A percentile compares a stretch with the other conserved stretches of the same genome.
These are phyloP conservation scores for Backusella mclennaniae DNA, from an alignment of 192 early-diverging fungal species.

Conservation along the genomic window DNA sequence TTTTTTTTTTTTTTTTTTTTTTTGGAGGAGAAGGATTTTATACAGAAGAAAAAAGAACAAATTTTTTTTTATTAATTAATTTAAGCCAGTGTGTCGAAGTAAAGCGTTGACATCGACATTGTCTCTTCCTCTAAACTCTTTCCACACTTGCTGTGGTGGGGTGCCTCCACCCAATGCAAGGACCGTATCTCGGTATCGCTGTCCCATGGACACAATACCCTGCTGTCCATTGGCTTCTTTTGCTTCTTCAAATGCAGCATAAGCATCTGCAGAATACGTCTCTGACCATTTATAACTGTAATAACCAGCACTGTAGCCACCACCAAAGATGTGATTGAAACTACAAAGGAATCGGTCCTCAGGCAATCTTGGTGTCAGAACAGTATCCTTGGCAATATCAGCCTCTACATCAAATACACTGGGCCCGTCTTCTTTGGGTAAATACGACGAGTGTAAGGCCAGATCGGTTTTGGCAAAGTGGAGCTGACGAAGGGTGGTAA, in stretches of 20 bases:
- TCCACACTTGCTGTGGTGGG: slow-evolving; percentile 51
- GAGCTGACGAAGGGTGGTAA: slow-evolving; percentile 54
- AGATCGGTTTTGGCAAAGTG: slow-evolving; percentile 55
- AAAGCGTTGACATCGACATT: slow-evolving; percentile 51
- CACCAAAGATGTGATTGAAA: slow-evolving; percentile 60
- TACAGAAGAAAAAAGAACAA: neutral
- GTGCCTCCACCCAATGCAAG: slow-evolving; percentile 59
- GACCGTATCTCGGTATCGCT: slow-evolving; percentile 55
- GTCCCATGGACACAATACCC: slow-evolving; percentile 32
- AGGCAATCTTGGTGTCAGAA: slow-evolving; percentile 42
- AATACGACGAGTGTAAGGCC: slow-evolving; percentile 44
- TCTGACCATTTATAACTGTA: slow-evolving; percentile 66
- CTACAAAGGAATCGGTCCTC: slow-evolving; percentile 56
- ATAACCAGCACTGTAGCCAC: slow-evolving; percentile 58
- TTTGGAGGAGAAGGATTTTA: neutral
- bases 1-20: too few species aligned
- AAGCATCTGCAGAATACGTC: slow-evolving; percentile 61
- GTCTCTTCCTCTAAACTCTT: slow-evolving; percentile 49
- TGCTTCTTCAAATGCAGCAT: slow-evolving; percentile 57
- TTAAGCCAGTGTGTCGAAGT: slow-evolving; percentile 50
- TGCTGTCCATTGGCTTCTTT: neutral
- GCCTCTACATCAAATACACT: slow-evolving; percentile 55
- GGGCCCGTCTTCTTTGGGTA: slow-evolving; percentile 13
- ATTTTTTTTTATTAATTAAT: neutral
- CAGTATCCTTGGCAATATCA: slow-evolving; percentile 44